A percentile compares a stretch with the other conserved stretches of the same genome.
Conservation (phyloP, 2,329 filamentous ascomycete species). For the Monosporascus sp. region DNA sequence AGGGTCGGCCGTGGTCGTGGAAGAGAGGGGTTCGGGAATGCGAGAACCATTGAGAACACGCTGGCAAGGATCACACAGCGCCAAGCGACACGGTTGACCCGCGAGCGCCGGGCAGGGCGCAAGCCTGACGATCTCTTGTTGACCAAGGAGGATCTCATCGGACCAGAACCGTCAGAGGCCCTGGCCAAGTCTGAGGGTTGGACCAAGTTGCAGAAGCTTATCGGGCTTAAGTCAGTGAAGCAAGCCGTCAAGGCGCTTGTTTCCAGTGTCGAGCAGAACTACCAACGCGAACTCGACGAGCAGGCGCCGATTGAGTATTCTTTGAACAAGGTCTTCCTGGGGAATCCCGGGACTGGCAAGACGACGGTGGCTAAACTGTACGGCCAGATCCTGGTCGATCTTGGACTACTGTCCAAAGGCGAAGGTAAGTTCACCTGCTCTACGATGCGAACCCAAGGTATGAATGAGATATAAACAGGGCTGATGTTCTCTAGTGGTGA, state of each 20-base stretch:
- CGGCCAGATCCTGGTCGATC: conserved; percentile 59
- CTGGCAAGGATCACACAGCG: conserved; percentile 49
- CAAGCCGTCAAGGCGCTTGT: conserved; percentile 52
- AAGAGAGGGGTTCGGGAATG: conserved; percentile 67
- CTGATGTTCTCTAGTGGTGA: conserved; percentile 34
- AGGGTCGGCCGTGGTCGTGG: conserved; percentile 59
- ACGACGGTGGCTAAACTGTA: conserved; percentile 72
- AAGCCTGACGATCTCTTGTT: conserved; percentile 54
- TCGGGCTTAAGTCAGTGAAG: conserved; percentile 60
- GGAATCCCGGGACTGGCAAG: conserved; percentile 70
- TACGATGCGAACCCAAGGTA: not conserved
- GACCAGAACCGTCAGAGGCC: conserved; percentile 55
- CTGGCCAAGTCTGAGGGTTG: conserved; percentile 51
- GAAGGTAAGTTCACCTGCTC: conserved; percentile 45
- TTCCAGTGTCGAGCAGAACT: conserved; percentile 60
- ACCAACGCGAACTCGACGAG: conserved; percentile 59
- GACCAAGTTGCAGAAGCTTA: conserved; percentile 50
- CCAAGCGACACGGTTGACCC: conserved; percentile 51
- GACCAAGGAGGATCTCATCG: conserved; percentile 64
- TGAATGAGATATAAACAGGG: not conserved
- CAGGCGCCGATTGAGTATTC: conserved; percentile 53
- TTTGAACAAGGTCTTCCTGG: conserved; percentile 66
- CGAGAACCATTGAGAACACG: conserved; percentile 60
- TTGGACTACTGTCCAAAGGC: conserved; percentile 62
- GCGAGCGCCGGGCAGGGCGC: conserved; percentile 35